Evolutionary conservation across 179 eudicot species (phyloP).

Genomic region (Actinidia arguta): DNA sequence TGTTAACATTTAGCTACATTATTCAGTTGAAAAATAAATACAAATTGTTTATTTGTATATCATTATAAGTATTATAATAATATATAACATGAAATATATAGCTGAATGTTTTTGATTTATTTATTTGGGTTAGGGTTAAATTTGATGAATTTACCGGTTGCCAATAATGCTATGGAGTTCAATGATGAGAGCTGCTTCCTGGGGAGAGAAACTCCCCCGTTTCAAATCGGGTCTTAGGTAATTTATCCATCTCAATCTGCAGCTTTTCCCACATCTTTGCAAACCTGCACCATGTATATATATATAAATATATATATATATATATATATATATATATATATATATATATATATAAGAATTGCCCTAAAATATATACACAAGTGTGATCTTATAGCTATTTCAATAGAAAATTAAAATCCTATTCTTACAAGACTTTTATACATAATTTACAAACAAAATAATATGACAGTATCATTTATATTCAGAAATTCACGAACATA

Average conservation of each 20-base stretch:
- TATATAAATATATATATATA: too few species aligned
- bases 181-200: constrained; percentile 79
- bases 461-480: too few species aligned
- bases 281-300: constrained; percentile 48
- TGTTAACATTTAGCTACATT: background rate
- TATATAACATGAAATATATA: background rate
- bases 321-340: background rate
- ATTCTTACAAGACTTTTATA: too few species aligned
- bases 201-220: constrained; percentile 77
- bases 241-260: constrained; percentile 91
- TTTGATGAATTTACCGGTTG: constrained; percentile 51
- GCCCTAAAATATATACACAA: too few species aligned
- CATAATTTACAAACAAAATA: too few species aligned
- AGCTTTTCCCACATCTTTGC: constrained; percentile 93
- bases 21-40: background rate
- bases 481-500: too few species aligned
- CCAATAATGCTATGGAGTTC: constrained; percentile 86
- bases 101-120: background rate
- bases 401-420: too few species aligned
- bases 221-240: constrained; percentile 89
- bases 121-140: background rate
- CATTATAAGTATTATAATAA: too few species aligned
- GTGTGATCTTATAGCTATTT: too few species aligned
- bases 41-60: background rate
- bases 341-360: too few species aligned